phyloP scores from a whole-genome alignment of 2,329 filamentous ascomycete species.

The Pyrenophora seminiperda region DNA sequence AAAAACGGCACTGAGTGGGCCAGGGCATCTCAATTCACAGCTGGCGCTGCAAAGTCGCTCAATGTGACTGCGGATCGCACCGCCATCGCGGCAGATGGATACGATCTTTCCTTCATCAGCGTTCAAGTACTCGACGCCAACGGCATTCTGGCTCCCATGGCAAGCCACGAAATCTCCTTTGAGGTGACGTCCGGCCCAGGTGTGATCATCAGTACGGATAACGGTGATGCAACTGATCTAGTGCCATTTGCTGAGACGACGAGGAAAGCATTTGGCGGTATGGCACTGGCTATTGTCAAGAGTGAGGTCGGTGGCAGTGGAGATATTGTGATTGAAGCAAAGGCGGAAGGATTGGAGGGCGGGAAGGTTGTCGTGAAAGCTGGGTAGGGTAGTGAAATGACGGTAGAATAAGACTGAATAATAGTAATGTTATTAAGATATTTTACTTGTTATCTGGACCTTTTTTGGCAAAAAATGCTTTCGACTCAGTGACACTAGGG shows the following conservation, averaged over 20 bases:
- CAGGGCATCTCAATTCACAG: slow-evolving; percentile 49
- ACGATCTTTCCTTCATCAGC: slow-evolving; percentile 56
- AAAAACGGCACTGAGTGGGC: slow-evolving; percentile 58
- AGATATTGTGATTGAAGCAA: slow-evolving; percentile 19
- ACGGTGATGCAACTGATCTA: slow-evolving; percentile 34
- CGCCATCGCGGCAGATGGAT: slow-evolving; percentile 49
- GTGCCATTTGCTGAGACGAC: slow-evolving; percentile 27
- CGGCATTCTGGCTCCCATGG: slow-evolving; percentile 53
- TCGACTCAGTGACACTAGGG: no score
- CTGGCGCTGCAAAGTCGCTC: slow-evolving; percentile 49
- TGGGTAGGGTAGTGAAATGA: not conserved
- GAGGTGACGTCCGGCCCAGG: slow-evolving; percentile 49
- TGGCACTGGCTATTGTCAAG: slow-evolving; percentile 34
- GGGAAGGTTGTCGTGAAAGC: slow-evolving; percentile 13
- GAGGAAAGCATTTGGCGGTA: slow-evolving; percentile 34
- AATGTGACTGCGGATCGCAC: slow-evolving; percentile 51
- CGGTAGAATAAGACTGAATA: no score
- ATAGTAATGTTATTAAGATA: no score
- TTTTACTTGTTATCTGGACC: no score
- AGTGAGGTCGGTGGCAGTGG: slow-evolving; percentile 15
- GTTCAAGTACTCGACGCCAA: slow-evolving; percentile 53
- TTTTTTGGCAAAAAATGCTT: no score
- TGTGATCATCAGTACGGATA: slow-evolving; percentile 47
- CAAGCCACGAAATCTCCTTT: slow-evolving; percentile 53
- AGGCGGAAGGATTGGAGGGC: slow-evolving; percentile 9